Percentiles rank a stretch among this genome's conserved stretches.
phyloP scores from a whole-genome alignment of 768 basidiomycete genomes.

The Leccinum variicolor region DNA sequence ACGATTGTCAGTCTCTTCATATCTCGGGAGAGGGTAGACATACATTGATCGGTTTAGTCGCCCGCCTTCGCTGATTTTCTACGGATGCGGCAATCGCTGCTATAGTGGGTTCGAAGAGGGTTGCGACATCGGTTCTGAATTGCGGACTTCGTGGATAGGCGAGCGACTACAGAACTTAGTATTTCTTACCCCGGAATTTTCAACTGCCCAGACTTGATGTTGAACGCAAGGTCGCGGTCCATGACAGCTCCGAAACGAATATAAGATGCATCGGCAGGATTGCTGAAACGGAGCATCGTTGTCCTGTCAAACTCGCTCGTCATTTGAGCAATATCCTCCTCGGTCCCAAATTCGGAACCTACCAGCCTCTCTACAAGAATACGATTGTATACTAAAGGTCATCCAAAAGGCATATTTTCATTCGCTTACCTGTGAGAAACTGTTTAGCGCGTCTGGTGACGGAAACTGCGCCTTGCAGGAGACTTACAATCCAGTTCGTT shows the following conservation, averaged over 20 bases:
- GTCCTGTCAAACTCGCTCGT: slow-evolving; percentile 42
- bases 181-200: slow-evolving; percentile 35
- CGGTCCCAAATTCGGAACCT: slow-evolving; percentile 36
- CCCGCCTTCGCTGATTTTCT: slow-evolving; percentile 21
- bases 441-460: slow-evolving; percentile 42
- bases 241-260: slow-evolving; percentile 44
- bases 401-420: neutral
- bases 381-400: neutral
- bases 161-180: too few relatives aligned
- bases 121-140: slow-evolving; percentile 26
- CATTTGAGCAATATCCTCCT: slow-evolving; percentile 42
- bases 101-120: slow-evolving; percentile 28
- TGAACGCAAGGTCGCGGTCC: slow-evolving; percentile 38
- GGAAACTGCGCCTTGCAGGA: slow-evolving; percentile 49
- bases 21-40: neutral
- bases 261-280: slow-evolving; percentile 37
- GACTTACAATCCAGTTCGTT: slow-evolving; percentile 31
- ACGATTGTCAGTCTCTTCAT: slow-evolving; percentile 1
- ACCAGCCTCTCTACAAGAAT: slow-evolving; percentile 33
- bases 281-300: slow-evolving; percentile 44
- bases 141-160: neutral
- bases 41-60: slow-evolving; percentile 23
- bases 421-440: slow-evolving; percentile 36
- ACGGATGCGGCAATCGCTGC: slow-evolving; percentile 19
- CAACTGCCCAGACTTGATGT: slow-evolving; percentile 47